Evolutionary conservation across 2,329 filamentous ascomycete genomes (phyloP).

Genomic region (Beauveria sp.): DNA sequence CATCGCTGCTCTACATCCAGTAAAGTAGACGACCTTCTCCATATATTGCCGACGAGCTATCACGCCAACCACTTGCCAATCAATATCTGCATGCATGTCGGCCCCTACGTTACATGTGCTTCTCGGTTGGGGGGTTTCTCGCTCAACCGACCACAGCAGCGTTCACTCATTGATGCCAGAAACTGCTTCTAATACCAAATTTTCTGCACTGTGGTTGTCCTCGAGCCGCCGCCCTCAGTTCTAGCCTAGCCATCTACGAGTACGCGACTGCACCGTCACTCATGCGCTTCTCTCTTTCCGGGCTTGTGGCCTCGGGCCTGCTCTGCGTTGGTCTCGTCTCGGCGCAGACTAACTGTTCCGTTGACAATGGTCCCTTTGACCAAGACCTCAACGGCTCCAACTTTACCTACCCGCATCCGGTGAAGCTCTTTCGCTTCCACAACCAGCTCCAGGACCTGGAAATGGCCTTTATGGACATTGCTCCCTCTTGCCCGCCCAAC

Average conservation of each 20-base stretch:
- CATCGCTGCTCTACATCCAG: neutral
- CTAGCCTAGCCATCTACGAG: neutral
- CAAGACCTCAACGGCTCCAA: slow-evolving; percentile 41
- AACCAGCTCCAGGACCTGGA: slow-evolving; percentile 41
- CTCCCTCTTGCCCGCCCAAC: slow-evolving; percentile 26
- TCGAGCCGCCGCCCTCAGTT: neutral
- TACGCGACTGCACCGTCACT: neutral
- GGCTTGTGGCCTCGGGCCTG: slow-evolving; percentile 15
- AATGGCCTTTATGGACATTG: slow-evolving; percentile 50
- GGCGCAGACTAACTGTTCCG: slow-evolving; percentile 22
- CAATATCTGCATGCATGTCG: neutral
- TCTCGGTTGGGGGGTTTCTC: neutral
- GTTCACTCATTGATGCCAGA: neutral
- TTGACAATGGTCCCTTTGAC: slow-evolving; percentile 30
- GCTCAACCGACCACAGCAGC: neutral
- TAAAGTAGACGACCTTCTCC: neutral
- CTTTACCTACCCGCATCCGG: slow-evolving; percentile 45
- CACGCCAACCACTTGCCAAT: neutral
- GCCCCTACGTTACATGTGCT: slow-evolving; percentile 3
- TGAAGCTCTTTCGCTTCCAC: slow-evolving; percentile 39
- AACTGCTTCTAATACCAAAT: neutral
- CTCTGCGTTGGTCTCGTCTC: slow-evolving; percentile 16
- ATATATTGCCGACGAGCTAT: neutral
- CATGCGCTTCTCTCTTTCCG: slow-evolving; percentile 21
- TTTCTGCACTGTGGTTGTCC: neutral